Conservation (phyloP, 1,139 yeast species). For the Geotrichum fermentans region DNA sequence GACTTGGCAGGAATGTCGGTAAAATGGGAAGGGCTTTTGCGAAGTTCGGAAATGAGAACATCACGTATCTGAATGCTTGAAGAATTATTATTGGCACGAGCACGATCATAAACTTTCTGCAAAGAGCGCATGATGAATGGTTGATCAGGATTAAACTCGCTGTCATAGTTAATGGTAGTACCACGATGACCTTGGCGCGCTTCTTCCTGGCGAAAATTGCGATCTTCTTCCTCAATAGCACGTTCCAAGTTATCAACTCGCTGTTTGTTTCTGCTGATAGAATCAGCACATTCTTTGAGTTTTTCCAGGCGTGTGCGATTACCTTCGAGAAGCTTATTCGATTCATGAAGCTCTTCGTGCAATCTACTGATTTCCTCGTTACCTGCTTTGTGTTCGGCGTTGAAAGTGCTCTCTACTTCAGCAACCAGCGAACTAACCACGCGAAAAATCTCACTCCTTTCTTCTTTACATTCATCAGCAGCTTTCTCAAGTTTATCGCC, state of each 20-base stretch:
- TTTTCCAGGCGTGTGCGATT: conserved; percentile 44
- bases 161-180: conserved; percentile 38
- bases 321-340: conserved; percentile 45
- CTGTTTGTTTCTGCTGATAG: conserved; percentile 46
- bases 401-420: conserved; percentile 44
- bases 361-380: conserved; percentile 44
- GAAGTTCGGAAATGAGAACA: conserved; percentile 3
- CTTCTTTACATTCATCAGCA: conserved; percentile 26
- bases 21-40: conserved; percentile 4
- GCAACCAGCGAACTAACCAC: conserved; percentile 40
- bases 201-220: conserved; percentile 43
- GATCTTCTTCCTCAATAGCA: conserved; percentile 56
- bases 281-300: conserved; percentile 41
- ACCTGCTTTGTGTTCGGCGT: conserved; percentile 46
- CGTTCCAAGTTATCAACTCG: conserved; percentile 51
- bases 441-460: conserved; percentile 43
- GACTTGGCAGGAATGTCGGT: conserved; percentile 51
- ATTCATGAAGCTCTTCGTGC: conserved; percentile 47
- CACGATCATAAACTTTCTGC: not conserved
- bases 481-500: not conserved
- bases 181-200: conserved; percentile 21
- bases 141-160: conserved; percentile 75
- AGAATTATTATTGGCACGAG: not conserved
- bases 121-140: conserved; percentile 48
- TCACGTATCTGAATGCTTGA: conserved; percentile 2